A percentile compares a stretch with the other conserved stretches of the same genome.
Conservation (phyloP, 1,139 yeast genomes). For the Debaryomycetaceae sp. region DNA sequence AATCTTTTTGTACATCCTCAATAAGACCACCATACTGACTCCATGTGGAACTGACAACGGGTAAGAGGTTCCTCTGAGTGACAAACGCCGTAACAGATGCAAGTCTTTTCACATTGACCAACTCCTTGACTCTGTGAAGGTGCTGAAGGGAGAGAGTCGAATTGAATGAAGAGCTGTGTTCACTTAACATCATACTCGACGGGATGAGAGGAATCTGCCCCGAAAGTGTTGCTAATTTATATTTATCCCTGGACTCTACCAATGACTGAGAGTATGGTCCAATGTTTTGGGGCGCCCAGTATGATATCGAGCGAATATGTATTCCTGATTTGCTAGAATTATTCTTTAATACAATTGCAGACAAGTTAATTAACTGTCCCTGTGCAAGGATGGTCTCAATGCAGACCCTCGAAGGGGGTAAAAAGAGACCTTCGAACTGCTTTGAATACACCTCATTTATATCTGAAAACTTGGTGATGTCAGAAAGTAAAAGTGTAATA, state of each 20-base stretch:
- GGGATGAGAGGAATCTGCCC: slow-evolving; percentile 93
- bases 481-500: slow-evolving; percentile 55
- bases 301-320: slow-evolving; percentile 87
- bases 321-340: slow-evolving; percentile 54
- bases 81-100: slow-evolving; percentile 56
- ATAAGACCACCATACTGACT: slow-evolving; percentile 22
- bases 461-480: slow-evolving; percentile 60
- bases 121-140: slow-evolving; percentile 57
- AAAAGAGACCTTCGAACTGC: slow-evolving; percentile 51
- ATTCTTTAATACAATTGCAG: slow-evolving; percentile 47
- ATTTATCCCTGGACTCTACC: slow-evolving; percentile 36
- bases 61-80: slow-evolving; percentile 27
- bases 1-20: slow-evolving; percentile 12
- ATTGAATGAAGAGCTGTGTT: slow-evolving; percentile 13
- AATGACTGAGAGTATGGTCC: slow-evolving; percentile 95
- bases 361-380: slow-evolving; percentile 46
- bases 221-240: slow-evolving; percentile 59
- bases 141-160: slow-evolving; percentile 71
- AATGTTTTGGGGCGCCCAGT: slow-evolving; percentile 97
- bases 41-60: slow-evolving; percentile 38
- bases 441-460: slow-evolving; percentile 60
- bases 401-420: slow-evolving; percentile 89
- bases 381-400: slow-evolving; percentile 55
- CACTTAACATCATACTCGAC: slow-evolving; percentile 51
- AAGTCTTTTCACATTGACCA: slow-evolving; percentile 45